Conservation (phyloP, 1,139 yeast species). For the Blastobotrys apis region DNA sequence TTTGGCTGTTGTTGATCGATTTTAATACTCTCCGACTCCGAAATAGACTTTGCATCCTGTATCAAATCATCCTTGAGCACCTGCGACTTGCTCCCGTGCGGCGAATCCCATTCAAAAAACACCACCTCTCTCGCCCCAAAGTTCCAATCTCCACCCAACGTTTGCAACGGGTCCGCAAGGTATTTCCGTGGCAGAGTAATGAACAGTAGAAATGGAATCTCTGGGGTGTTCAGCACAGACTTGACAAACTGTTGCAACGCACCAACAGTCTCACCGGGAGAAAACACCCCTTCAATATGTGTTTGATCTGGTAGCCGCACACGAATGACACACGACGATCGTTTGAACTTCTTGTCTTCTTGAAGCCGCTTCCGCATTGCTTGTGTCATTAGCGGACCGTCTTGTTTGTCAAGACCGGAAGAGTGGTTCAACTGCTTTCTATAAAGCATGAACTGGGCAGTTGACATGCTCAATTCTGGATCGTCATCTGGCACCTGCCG, state of each 20-base stretch:
- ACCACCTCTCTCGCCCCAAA: constrained; percentile 32
- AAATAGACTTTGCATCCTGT: constrained; percentile 23
- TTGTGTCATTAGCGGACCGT: constrained; percentile 32
- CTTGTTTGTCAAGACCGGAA: constrained; percentile 23
- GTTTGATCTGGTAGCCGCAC: constrained; percentile 36
- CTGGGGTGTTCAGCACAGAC: constrained; percentile 24
- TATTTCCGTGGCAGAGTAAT: constrained; percentile 30
- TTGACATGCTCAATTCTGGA: constrained; percentile 21
- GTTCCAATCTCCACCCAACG: constrained; percentile 25
- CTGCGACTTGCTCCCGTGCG: constrained; percentile 13
- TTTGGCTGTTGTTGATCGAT: constrained; percentile 18
- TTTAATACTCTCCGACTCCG: constrained; percentile 27
- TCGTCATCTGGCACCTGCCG: constrained; percentile 18
- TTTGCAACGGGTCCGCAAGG: constrained; percentile 19
- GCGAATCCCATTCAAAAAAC: constrained; percentile 30
- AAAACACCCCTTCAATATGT: constrained; percentile 31
- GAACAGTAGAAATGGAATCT: constrained; percentile 29
- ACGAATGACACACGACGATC: constrained; percentile 24
- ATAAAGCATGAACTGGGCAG: constrained; percentile 24
- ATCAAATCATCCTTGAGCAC: constrained; percentile 21
- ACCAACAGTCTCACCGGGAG: constrained; percentile 27
- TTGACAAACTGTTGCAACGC: constrained; percentile 30
- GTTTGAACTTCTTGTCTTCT: constrained; percentile 22
- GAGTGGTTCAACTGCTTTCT: constrained; percentile 25
- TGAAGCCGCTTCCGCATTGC: constrained; percentile 29